These are phyloP conservation scores for Penicillium lividum DNA, from an alignment of 495 filamentous ascomycete species.

Conservation along the genomic window DNA sequence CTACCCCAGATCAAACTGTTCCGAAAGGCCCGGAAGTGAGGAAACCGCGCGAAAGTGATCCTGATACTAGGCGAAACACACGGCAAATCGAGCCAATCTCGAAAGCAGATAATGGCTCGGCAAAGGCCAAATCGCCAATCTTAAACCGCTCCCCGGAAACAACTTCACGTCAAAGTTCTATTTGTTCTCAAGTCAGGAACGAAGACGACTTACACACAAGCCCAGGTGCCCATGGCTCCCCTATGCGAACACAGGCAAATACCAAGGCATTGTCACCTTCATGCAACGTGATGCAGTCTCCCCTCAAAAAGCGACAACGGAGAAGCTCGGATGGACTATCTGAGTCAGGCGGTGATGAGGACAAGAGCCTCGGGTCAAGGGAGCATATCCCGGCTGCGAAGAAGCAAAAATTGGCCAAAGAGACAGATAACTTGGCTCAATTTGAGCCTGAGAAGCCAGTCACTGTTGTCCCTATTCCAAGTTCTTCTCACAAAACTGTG, in stretches of 20 bases:
- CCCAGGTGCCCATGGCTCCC: not conserved
- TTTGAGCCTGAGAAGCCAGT: not conserved
- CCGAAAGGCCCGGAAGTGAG: not conserved
- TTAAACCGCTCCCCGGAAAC: not conserved
- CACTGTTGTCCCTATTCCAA: not conserved
- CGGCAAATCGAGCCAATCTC: not conserved
- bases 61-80: too few species aligned
- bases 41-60: not conserved
- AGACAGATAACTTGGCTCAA: not conserved
- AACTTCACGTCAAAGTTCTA: slow-evolving; percentile 5
- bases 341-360: not conserved
- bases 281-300: not conserved
- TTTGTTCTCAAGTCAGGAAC: slow-evolving; percentile 7
- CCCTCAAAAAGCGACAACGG: slow-evolving; percentile 18
- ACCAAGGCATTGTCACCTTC: not conserved
- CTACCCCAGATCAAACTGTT: not conserved
- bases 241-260: not conserved
- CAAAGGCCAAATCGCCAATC: not conserved
- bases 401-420: slow-evolving; percentile 5
- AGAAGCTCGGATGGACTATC: slow-evolving; percentile 7
- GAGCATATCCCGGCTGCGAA: slow-evolving; percentile 10
- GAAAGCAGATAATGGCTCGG: not conserved
- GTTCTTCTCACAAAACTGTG: not conserved
- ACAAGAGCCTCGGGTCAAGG: not conserved
- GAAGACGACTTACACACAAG: not conserved